Base-by-base conservation (phyloP, 495 filamentous ascomycete species). In the Letharia columbiana region DNA sequence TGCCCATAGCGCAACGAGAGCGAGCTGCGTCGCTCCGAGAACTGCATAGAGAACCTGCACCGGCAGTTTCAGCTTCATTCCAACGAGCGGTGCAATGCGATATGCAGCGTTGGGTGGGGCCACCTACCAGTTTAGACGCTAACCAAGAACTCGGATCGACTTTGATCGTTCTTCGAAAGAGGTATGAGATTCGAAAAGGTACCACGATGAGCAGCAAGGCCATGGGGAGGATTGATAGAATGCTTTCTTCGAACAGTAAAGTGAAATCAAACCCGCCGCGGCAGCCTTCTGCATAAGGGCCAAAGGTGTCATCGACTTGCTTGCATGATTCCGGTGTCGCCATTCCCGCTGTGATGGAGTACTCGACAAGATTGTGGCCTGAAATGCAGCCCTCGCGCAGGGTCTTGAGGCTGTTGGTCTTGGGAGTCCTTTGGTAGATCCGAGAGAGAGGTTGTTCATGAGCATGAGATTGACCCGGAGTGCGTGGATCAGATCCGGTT, bases 191-290 rank as follows among this genome's bases (percentile, higher is more conserved):
- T 23, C 83, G 82, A 28, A 77, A 72, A 17, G 82, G 79, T 31
- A 75, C 71, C n/a, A 79, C 35, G 12, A 61, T 15, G 28, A 82
- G 67, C 40, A 87, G 71, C 37, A 86, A 75, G 33, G 84, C 57
- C 6, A 73, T 70, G 5, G 83, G 83, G 9, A 83, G 71, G 11
- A 85, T 75, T 12, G 77, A 75, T 23, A 86, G 75, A 58, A 87
- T 79, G 3, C 76, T 74, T 65, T 86, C 79, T 70, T 88, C 83
- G 65, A 87, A 87, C 40, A 82, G 71, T 37, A 85, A 74, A 37
- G 84, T 85, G 69, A 87, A 89, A 62, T 89, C 85, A 71, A 89
- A 83, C 60, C 74, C 75, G 63, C 77, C 77, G 70, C 79, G 75
- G 73, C 80, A 86, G 37, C 69, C 66, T 28, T 71, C 69, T 11